Base-by-base conservation (phyloP, 2,329 filamentous ascomycete species). In the Fusarium humuli region DNA sequence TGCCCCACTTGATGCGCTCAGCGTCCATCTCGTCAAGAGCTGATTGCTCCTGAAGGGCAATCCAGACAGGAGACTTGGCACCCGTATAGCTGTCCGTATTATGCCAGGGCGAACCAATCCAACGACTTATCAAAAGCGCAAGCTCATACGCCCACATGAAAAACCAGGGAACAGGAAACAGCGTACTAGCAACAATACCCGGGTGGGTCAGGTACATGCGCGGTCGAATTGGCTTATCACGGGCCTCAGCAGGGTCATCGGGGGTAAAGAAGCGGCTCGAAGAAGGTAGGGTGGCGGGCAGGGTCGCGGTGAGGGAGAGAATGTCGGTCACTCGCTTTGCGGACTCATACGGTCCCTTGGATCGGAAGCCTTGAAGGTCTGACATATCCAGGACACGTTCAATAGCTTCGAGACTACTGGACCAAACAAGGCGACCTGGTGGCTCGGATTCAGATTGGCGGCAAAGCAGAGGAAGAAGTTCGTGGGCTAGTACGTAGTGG, bases 91-190 rank as follows among this genome's bases (percentile, higher is more conserved):
- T 85, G n/a, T 86, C 86, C 50, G 93, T 85, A 1, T 88, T 85
- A 79, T 98, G 95, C 96, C 96, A 99, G 13, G 92, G 92, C 5
- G 93, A 97, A 50, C 96, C 96, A 27, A 94, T 78, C 83, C 87
- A 90, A 69, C 95, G 92, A 16, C 89, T 89, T 18, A 97, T 45
- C 78, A 90, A 90, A 77, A 97, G 90, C 6, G 87, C 83, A 22
- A 87, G 76, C 53, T 88, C 80, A 87, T 96, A 96, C 65, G 86
- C 83, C 78, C 88, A 90, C 69, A 89, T 87, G 65, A 97, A 85
- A 70, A 94, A 83, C 70, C 86, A 85, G 53, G 88, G 86, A 10
- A 98, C 85, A 1, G 92, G 90, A 69, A 98, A 87, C 69, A 99
- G 92, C 3, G 90, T 87, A 3, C 94, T 97, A 56, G 88, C 91